These are phyloP conservation scores for Trypanosoma avium DNA, from an alignment of 208 protist species.

Conservation along the genomic window DNA sequence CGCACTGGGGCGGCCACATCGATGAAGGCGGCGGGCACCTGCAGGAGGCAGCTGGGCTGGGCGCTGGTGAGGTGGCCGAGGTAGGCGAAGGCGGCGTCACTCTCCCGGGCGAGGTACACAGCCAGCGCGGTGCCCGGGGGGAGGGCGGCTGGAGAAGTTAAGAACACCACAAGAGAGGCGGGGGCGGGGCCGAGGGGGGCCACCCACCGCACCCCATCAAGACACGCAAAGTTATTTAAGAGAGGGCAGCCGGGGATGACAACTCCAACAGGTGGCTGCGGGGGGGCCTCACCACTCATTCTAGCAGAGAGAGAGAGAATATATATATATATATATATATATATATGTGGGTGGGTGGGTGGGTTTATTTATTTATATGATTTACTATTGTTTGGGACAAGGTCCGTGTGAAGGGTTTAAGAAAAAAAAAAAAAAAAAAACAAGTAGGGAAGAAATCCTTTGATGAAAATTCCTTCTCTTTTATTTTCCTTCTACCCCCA, in stretches of 20 bases:
- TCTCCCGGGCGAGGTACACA: conserved; percentile 63
- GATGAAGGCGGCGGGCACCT: conserved; percentile 41
- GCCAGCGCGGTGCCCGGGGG: conserved; percentile 40
- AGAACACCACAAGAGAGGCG: conserved; percentile 65
- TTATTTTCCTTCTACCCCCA: background rate
- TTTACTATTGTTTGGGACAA: no score
- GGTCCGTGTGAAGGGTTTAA: no score
- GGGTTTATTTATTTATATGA: background rate
- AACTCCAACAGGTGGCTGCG: conserved; percentile 43
- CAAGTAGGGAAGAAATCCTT: no score
- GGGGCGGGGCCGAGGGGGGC: conserved; percentile 46
- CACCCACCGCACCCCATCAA: conserved; percentile 55
- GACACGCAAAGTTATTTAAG: conserved; percentile 34
- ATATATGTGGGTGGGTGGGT: background rate
- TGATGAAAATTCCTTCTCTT: background rate
- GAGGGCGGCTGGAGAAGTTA: conserved; percentile 50
- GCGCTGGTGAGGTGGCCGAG: conserved; percentile 60
- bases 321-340: background rate
- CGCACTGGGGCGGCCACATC: conserved; percentile 29
- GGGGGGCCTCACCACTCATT: no score
- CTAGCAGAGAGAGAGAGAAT: no score
- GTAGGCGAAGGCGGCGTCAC: conserved; percentile 58
- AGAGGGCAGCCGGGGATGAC: conserved; percentile 68
- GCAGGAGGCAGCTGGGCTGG: conserved; percentile 54
- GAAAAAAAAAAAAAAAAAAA: no score